Evolutionary conservation across 495 filamentous ascomycete genomes (phyloP).

Genomic region (Penicillium diatomitis): DNA sequence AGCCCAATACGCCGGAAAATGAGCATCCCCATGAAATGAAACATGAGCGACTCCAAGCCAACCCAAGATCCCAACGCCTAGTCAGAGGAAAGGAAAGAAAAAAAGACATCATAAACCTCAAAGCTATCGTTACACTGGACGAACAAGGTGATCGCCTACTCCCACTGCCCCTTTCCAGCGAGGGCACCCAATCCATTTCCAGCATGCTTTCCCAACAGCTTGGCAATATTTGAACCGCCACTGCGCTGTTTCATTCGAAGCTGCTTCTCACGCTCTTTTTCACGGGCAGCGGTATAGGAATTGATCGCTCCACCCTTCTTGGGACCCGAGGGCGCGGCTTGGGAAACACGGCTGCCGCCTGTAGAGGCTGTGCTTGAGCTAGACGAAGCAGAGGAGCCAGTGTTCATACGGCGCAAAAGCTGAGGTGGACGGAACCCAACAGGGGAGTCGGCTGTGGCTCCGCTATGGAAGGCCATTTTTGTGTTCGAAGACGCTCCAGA

Average conservation of each 20-base stretch:
- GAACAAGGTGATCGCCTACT: constrained; percentile 9
- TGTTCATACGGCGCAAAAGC: constrained; percentile 70
- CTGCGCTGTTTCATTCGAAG: constrained; percentile 41
- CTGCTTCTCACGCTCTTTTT: constrained; percentile 54
- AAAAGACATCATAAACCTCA: background rate
- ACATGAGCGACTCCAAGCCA: no score
- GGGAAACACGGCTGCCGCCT: constrained; percentile 28
- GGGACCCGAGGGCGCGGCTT: constrained; percentile 40
- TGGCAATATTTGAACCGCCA: constrained; percentile 25
- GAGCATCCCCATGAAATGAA: no score
- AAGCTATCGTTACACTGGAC: background rate
- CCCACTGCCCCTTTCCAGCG: constrained; percentile 30
- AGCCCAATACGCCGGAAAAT: no score
- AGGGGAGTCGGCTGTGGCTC: constrained; percentile 25
- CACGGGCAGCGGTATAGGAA: constrained; percentile 71
- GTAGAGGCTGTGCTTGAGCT: constrained; percentile 15
- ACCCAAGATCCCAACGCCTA: no score
- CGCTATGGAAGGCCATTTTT: constrained; percentile 55
- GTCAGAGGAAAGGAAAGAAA: background rate
- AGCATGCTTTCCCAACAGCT: constrained; percentile 31
- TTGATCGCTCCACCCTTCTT: constrained; percentile 70
- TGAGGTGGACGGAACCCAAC: constrained; percentile 63
- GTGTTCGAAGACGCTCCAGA: constrained; percentile 29
- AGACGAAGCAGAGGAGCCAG: constrained; percentile 43
- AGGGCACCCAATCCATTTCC: constrained; percentile 23